Evolutionary conservation across 768 basidiomycete genomes (phyloP).

Genomic region (Rhodotorula toruloides): DNA sequence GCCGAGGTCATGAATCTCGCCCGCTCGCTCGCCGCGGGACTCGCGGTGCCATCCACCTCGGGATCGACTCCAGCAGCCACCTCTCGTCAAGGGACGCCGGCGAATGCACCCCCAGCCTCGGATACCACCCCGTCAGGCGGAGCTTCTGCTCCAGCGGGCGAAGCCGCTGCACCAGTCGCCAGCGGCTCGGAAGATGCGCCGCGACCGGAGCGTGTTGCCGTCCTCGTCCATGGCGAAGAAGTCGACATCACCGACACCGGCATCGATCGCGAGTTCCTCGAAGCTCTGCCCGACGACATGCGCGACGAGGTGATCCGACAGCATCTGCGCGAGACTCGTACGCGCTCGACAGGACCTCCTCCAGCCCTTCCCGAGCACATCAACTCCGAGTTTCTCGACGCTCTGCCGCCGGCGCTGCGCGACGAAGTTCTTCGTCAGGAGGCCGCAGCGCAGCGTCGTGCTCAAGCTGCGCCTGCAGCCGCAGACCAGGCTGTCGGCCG

Average conservation of each 20-base stretch:
- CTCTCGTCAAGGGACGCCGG: conserved; percentile 5
- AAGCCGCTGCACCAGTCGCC: background rate
- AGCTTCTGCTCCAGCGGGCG: background rate
- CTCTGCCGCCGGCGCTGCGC: conserved; percentile 89
- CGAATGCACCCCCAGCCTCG: background rate
- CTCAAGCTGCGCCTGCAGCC: conserved; percentile 20
- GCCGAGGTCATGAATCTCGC: conserved; percentile 39
- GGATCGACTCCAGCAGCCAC: conserved; percentile 8
- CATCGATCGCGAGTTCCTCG: conserved; percentile 95
- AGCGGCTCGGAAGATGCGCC: no score
- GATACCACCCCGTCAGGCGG: background rate
- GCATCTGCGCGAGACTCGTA: conserved; percentile 85
- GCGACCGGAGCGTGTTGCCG: conserved; percentile 59
- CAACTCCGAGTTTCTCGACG: conserved; percentile 90
- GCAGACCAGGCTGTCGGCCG: conserved; percentile 6
- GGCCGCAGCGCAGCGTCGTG: conserved; percentile 68
- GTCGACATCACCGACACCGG: conserved; percentile 99
- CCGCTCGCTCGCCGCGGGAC: conserved; percentile 35
- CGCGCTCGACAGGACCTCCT: conserved; percentile 56
- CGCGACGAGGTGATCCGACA: conserved; percentile 96
- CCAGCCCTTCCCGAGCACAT: conserved; percentile 70
- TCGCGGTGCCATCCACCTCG: conserved; percentile 24
- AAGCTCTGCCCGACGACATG: conserved; percentile 97
- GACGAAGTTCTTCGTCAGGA: conserved; percentile 97
- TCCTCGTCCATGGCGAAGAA: conserved; percentile 82